Evolutionary conservation across 1,139 yeast species (phyloP).

Genomic region (Arxiozyma telluris): DNA sequence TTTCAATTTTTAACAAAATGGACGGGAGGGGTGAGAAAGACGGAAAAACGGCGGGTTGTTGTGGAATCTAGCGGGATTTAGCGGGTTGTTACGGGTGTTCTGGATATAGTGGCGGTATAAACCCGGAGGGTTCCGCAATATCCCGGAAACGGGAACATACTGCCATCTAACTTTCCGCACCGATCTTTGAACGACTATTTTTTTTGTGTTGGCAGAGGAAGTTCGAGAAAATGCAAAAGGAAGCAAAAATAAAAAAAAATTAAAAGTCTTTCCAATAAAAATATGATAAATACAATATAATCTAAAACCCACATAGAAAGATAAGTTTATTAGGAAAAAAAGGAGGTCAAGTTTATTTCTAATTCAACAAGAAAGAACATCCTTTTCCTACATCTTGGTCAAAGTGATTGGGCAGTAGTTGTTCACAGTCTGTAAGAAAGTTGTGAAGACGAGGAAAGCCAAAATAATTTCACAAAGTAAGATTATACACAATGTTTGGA

Average conservation of each 20-base stretch:
- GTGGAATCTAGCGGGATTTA: not conserved
- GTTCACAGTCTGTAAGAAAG: not conserved
- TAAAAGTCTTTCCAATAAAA: not conserved
- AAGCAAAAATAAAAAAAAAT: no score
- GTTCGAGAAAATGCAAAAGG: no score
- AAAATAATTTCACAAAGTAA: not conserved
- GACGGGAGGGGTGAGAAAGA: no score
- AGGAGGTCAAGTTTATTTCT: no score
- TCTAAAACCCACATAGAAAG: no score
- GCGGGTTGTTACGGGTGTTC: not conserved
- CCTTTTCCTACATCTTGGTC: not conserved
- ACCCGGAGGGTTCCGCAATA: not conserved
- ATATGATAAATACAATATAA: no score
- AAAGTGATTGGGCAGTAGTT: not conserved
- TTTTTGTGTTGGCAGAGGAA: not conserved
- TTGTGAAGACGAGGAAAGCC: not conserved
- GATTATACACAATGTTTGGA: constrained; percentile 52
- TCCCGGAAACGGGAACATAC: not conserved
- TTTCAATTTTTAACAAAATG: no score
- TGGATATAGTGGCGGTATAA: not conserved
- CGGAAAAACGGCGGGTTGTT: not conserved
- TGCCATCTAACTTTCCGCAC: not conserved
- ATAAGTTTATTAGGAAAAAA: no score
- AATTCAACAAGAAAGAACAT: no score
- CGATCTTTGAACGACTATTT: not conserved